Base-by-base conservation (phyloP, 345 rosid genomes). In the Zanthoxylum bungeanum region DNA sequence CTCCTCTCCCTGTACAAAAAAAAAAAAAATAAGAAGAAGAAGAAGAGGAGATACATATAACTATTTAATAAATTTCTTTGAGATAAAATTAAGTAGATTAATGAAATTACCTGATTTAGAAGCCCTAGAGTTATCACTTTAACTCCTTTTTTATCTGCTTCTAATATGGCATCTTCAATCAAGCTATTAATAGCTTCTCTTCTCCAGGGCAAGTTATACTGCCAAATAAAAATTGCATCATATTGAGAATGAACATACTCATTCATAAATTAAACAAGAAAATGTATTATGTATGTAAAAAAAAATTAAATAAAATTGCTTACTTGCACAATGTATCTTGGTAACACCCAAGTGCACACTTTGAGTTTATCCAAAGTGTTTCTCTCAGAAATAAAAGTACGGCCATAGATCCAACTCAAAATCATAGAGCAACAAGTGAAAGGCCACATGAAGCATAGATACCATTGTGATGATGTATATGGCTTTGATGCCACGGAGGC, bases 271-370 rank as follows among this genome's bases (percentile, higher is more conserved):
- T n/a, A n/a, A n/a, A n/a, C n/a, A n/a, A n/a, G n/a, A n/a, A n/a
- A n/a, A n/a, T n/a, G n/a, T n/a, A n/a, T 39, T 11, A 21, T 28
- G 24, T 10, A 28, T 7, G 7, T 8, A 1, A 44, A 14, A 57
- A n/a, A 27, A 21, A n/a, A 19, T 9, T 12, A 49, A 21, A 47
- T 4, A 5, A 4, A 21, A 27, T 39, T 31, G 5, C 69, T 40
- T 69, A 83, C 89, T 60, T 81, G 89, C 27, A 71, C 49, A 6
- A 47, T 76, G 76, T 63, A 83, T 52, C 76, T 74, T 3, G 89
- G 89, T 10, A 86, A 44, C 10, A 83, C 78, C 87, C 89, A 86
- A 24, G 84, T 47, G 60, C 83, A 85, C 44, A 77, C 66, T 34
- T 50, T 77, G 51, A 86, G 73, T 24, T 76, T 73, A 4, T 77